Evolutionary conservation across 345 rosid species (phyloP).

Genomic region (Citrus maxima): DNA sequence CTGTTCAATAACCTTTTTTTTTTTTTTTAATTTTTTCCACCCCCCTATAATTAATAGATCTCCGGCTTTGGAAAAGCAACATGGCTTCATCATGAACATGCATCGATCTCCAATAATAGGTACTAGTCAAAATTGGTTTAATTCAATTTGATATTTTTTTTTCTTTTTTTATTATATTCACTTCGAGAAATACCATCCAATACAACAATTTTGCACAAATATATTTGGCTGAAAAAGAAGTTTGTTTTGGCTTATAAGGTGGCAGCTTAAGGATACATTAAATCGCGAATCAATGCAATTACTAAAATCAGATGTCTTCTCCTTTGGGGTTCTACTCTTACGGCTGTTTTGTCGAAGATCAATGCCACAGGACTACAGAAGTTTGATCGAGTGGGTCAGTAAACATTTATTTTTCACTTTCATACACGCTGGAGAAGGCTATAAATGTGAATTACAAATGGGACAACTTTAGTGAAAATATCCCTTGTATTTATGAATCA

Average conservation of each 20-base stretch:
- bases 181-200: neutral
- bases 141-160: neutral
- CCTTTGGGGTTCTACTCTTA: conserved; percentile 39
- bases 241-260: conserved; percentile 17
- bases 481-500: neutral
- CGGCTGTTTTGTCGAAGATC: conserved; percentile 35
- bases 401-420: neutral
- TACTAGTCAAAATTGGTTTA: conserved; percentile 6
- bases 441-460: too few species aligned
- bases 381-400: conserved; percentile 40
- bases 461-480: neutral
- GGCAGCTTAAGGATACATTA: conserved; percentile 2
- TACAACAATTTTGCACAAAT: neutral
- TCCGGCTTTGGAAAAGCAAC: conserved; percentile 33
- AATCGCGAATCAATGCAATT: conserved; percentile 15
- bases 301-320: conserved; percentile 28
- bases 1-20: neutral
- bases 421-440: neutral
- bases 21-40: too few species aligned
- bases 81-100: conserved; percentile 27
- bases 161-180: too few species aligned
- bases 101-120: conserved; percentile 15
- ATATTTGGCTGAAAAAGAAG: neutral
- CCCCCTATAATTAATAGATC: conserved; percentile 19
- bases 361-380: conserved; percentile 29